A percentile compares a stretch with the other conserved stretches of the same genome.
phyloP scores from a whole-genome alignment of 2,329 filamentous ascomycete species.

The Diplodia intermedia region DNA sequence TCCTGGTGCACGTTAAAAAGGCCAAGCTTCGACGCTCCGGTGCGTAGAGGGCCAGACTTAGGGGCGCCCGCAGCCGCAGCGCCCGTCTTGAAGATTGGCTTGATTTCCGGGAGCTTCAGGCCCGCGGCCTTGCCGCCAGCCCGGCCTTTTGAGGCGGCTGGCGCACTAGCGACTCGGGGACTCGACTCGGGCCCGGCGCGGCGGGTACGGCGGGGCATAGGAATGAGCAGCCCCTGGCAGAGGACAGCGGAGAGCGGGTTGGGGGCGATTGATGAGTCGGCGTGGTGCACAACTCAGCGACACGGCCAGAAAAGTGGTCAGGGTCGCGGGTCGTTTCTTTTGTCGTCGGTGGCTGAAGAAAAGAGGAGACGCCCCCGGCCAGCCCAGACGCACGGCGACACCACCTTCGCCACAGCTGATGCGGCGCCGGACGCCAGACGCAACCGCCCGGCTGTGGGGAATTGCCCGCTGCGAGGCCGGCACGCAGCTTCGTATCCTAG shows the following conservation, averaged over 20 bases:
- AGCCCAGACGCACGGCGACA: conserved; percentile 15
- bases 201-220: conserved; percentile 16
- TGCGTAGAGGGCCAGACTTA: conserved; percentile 3
- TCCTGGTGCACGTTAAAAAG: conserved; percentile 20
- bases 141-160: conserved; percentile 7
- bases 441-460: conserved; percentile 9
- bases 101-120: conserved; percentile 16
- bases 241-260: not conserved
- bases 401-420: conserved; percentile 28
- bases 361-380: conserved; percentile 22
- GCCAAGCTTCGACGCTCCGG: not conserved
- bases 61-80: conserved; percentile 5
- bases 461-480: not conserved
- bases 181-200: not conserved
- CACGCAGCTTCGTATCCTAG: conserved; percentile 24
- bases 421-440: not conserved
- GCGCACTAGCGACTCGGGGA: conserved; percentile 10
- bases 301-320: not conserved
- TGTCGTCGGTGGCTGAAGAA: conserved; percentile 29
- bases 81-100: conserved; percentile 8
- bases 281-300: not conserved
- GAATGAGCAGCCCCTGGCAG: conserved; percentile 26
- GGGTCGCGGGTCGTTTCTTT: conserved; percentile 3
- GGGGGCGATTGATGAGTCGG: not conserved
- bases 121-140: not conserved